Conservation (phyloP, 352 stramenopile species). For the Globisporangium splendens region DNA sequence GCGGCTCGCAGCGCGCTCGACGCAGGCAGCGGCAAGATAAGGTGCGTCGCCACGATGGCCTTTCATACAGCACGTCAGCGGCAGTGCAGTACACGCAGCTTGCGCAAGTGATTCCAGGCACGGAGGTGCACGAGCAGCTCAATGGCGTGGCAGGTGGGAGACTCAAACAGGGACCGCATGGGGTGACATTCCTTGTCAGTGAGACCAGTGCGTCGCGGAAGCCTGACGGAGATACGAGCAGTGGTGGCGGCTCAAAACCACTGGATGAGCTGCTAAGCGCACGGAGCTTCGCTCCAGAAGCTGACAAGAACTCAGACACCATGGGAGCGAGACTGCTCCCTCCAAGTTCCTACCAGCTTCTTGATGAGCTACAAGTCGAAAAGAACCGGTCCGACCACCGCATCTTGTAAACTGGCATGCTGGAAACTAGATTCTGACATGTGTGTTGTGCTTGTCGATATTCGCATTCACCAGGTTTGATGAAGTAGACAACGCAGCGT, state of each 20-base stretch:
- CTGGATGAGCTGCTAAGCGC: conserved; percentile 1
- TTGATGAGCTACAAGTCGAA: conserved; percentile 29
- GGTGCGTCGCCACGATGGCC: not conserved
- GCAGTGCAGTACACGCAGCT: conserved; percentile 1
- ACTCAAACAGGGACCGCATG: conserved; percentile 18
- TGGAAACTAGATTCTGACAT: not conserved
- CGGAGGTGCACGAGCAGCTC: conserved; percentile 21
- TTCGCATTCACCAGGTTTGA: conserved; percentile 30
- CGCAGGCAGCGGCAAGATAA: not conserved
- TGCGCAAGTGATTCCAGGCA: conserved; percentile 35
- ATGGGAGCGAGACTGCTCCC: conserved; percentile 3
- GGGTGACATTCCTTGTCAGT: conserved; percentile 32
- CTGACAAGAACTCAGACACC: not conserved
- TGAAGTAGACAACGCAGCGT: conserved; percentile 24
- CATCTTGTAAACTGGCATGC: not conserved
- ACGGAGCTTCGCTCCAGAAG: not conserved
- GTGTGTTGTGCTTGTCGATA: not conserved
- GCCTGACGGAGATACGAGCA: not conserved
- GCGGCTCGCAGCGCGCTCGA: conserved; percentile 2
- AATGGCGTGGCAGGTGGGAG: not conserved
- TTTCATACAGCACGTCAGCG: not conserved
- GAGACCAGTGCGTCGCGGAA: not conserved
- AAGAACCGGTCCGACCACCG: conserved; percentile 23
- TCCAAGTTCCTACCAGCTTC: conserved; percentile 13
- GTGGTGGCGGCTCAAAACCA: not conserved